phyloP scores from a whole-genome alignment of 257 asterid genomes.

The Rhazya stricta region DNA sequence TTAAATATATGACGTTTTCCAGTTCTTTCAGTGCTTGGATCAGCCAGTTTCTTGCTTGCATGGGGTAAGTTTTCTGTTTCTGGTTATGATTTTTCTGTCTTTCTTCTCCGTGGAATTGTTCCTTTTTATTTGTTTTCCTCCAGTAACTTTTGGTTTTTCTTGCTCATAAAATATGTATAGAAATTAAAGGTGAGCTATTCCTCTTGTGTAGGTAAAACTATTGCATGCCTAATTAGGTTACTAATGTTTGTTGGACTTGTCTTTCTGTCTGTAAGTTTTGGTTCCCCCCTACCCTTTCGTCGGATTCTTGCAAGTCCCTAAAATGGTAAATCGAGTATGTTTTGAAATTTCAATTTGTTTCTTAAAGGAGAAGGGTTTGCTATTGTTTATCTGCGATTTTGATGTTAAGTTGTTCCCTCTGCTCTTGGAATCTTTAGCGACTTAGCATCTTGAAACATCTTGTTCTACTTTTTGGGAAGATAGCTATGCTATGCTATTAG shows the following conservation, averaged over 20 bases:
- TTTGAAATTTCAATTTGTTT: background rate
- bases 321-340: background rate
- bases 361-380: background rate
- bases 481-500: background rate
- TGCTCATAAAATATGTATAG: background rate
- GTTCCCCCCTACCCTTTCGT: background rate
- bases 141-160: background rate
- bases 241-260: background rate
- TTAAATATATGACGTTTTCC: constrained; percentile 49
- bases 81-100: background rate
- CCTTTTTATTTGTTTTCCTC: constrained; percentile 4
- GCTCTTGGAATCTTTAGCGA: background rate
- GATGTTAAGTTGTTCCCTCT: background rate
- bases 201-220: background rate
- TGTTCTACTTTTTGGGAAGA: background rate
- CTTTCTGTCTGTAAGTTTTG: background rate
- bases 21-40: constrained; percentile 64
- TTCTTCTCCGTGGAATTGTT: background rate
- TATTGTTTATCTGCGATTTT: background rate
- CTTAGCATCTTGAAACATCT: background rate
- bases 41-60: constrained; percentile 58
- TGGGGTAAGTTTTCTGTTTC: constrained; percentile 69
- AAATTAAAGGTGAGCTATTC: background rate
- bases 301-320: background rate
- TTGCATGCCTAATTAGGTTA: background rate